phyloP scores from a whole-genome alignment of 768 basidiomycete species.

The Amanita jacksonii region DNA sequence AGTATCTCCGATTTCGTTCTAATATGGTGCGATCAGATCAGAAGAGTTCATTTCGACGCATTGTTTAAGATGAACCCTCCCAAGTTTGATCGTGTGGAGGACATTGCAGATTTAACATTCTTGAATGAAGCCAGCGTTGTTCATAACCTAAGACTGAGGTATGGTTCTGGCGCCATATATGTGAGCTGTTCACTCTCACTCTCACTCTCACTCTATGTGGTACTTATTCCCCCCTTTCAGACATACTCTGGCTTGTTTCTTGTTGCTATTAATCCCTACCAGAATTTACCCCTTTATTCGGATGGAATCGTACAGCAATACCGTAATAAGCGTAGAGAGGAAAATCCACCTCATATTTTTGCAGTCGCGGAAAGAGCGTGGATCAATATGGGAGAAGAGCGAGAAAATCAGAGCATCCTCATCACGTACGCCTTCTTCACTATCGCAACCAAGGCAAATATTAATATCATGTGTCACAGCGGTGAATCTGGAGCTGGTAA shows the following conservation, averaged over 20 bases:
- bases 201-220: not conserved
- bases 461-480: conserved; percentile 33
- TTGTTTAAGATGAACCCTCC: conserved; percentile 97
- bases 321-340: conserved; percentile 77
- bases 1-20: conserved; percentile 2
- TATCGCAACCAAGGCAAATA: conserved; percentile 5
- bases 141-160: conserved; percentile 90
- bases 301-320: conserved; percentile 85
- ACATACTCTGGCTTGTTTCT: conserved; percentile 95
- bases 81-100: conserved; percentile 95
- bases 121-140: conserved; percentile 98
- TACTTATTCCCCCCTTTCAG: conserved; percentile 27
- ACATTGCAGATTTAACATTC: conserved; percentile 97
- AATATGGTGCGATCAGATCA: conserved; percentile 16
- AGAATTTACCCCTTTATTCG: conserved; percentile 82
- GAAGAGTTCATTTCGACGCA: conserved; percentile 62
- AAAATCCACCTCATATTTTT: conserved; percentile 94
- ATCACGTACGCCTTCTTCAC: conserved; percentile 70
- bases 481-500: conserved; percentile 99
- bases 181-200: conserved; percentile 37
- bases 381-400: conserved; percentile 96
- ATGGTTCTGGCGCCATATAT: conserved; percentile 87
- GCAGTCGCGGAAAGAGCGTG: conserved; percentile 96
- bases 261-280: conserved; percentile 98
- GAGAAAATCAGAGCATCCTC: conserved; percentile 95